phyloP scores from a whole-genome alignment of 805 yeast species.

The Kazachstania kunashirensis region DNA sequence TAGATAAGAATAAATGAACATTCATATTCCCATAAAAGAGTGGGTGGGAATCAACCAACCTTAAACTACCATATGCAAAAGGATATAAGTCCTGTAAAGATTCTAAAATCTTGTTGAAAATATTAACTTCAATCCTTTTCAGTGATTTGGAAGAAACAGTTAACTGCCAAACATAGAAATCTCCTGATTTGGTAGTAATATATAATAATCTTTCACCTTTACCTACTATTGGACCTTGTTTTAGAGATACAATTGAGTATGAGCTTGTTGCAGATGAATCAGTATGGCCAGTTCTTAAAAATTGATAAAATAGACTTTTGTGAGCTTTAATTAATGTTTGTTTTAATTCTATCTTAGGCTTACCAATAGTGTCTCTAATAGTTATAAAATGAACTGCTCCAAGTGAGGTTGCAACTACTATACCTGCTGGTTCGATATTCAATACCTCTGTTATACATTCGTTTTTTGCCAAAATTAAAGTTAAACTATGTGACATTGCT shows the following conservation, averaged over 20 bases:
- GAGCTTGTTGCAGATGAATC: constrained; percentile 5
- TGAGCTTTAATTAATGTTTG: constrained; percentile 27
- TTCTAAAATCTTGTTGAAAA: constrained; percentile 31
- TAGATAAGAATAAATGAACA: constrained; percentile 41
- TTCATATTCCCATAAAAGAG: constrained; percentile 32
- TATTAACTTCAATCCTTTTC: constrained; percentile 30
- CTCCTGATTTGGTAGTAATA: constrained; percentile 36
- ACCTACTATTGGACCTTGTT: constrained; percentile 42
- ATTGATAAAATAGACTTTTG: constrained; percentile 29
- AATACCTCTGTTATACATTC: constrained; percentile 52
- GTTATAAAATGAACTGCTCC: constrained; percentile 56
- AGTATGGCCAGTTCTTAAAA: constrained; percentile 10
- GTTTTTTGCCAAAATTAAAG: constrained; percentile 15
- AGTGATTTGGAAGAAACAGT: constrained; percentile 37
- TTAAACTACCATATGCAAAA: constrained; percentile 41
- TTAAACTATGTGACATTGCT: constrained; percentile 19
- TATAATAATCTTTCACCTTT: constrained; percentile 40
- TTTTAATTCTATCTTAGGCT: constrained; percentile 32
- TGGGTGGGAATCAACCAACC: constrained; percentile 54
- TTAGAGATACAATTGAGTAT: constrained; percentile 48
- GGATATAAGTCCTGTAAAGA: constrained; percentile 41
- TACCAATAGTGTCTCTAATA: constrained; percentile 60
- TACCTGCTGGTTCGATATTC: constrained; percentile 65
- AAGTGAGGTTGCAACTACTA: constrained; percentile 57
- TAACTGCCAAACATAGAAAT: constrained; percentile 40